These are phyloP conservation scores for Thermothielavioides terrestris DNA, from an alignment of 495 filamentous ascomycete genomes.

Conservation along the genomic window DNA sequence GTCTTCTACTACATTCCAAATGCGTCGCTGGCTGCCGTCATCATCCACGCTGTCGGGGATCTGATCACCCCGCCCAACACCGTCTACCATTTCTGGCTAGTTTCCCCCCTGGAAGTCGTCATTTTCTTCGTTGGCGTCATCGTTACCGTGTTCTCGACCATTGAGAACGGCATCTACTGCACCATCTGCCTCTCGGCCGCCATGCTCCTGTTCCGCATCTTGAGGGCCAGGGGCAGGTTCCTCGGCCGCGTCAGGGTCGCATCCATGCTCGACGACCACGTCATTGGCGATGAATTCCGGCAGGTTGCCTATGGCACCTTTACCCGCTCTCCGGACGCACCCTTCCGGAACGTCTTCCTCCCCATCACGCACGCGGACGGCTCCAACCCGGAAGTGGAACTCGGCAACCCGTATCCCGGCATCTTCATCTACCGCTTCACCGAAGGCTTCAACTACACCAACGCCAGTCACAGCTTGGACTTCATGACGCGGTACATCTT, in stretches of 20 bases:
- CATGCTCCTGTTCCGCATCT: constrained; percentile 75
- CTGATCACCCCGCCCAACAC: constrained; percentile 90
- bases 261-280: constrained; percentile 76
- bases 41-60: constrained; percentile 95
- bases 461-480: constrained; percentile 86
- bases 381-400: constrained; percentile 75
- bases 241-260: constrained; percentile 82
- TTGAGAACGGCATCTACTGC: constrained; percentile 89
- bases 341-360: constrained; percentile 71
- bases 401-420: constrained; percentile 77
- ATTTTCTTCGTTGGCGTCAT: constrained; percentile 94
- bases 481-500: constrained; percentile 67
- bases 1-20: constrained; percentile 95
- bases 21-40: constrained; percentile 80
- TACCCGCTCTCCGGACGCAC: constrained; percentile 28
- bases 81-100: constrained; percentile 92
- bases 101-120: constrained; percentile 79
- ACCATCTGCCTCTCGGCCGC: constrained; percentile 68
- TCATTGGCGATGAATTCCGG: constrained; percentile 50
- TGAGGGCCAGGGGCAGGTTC: constrained; percentile 80
- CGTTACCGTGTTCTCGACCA: constrained; percentile 78
- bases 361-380: constrained; percentile 82
- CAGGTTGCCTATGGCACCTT: constrained; percentile 41
- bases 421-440: constrained; percentile 97
- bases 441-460: constrained; percentile 95